Base-by-base conservation (phyloP, 768 basidiomycete species). In the Termitomyces titanicus region DNA sequence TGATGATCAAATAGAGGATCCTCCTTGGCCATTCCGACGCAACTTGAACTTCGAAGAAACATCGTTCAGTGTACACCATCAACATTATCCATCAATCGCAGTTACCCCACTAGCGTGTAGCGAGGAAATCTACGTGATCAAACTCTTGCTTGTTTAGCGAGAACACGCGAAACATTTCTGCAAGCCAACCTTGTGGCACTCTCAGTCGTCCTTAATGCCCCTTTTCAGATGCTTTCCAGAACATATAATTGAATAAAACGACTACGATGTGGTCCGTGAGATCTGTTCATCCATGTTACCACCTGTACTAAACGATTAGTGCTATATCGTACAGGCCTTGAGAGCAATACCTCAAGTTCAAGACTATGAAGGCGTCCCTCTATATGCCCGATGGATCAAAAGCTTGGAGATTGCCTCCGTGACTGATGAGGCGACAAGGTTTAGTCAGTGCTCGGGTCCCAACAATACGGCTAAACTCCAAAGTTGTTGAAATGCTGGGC, bases 131-230 rank as follows among this genome's bases (percentile, higher is more conserved):
- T 29, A 29, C 29, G 29, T 9, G 29, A 29, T 29, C 29, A 29
- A 29, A 53, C 31, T 35, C 51, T 65, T 8, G 55, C 58, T 7
- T 17, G 51, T 13, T 27, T 61, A 3, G 61, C 58, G 12, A 53
- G 53, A 39, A 55, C 58, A 10, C 63, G 61, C 51, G 56, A 51
- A 47, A 47, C 38, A 29, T 61, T n/a, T 62, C 18, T 48, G 42
- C 9, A 54, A 48, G n/a, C 60, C 59, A 27, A 58, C 60, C 5
- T 18, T 62, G 29, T 65, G 61, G 62, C n/a, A 38, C 25, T 43
- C 51, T n/a, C 59, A 62, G 34, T 17, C 24, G 1, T 52, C 56
- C 7, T 27, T 61, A 2, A 44, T 40, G 6, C 24, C 34, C 18
- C 47, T 56, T 20, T 6, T 58, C 37, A 50, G 42, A 31, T 58